These are phyloP conservation scores for Codiaeum variegatum DNA, from an alignment of 441 rosid genomes.

Conservation along the genomic window DNA sequence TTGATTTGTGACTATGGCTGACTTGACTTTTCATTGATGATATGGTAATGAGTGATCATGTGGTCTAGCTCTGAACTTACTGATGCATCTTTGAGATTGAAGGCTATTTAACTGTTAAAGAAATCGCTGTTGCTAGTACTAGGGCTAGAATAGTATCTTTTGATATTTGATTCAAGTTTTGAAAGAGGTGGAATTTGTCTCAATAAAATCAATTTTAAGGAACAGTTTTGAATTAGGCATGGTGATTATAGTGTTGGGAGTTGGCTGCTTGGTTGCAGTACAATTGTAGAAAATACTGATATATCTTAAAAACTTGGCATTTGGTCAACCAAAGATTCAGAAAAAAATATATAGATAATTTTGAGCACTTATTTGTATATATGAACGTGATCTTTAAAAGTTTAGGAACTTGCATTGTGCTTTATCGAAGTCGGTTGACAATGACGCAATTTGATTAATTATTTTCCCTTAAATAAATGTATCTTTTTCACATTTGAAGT, in stretches of 20 bases:
- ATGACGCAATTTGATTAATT: not conserved
- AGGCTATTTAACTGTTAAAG: not conserved
- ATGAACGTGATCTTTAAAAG: not conserved
- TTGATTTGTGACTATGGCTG: not conserved
- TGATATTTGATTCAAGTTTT: not conserved
- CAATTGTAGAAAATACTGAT: not conserved
- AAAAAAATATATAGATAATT: not conserved
- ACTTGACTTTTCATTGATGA: not conserved
- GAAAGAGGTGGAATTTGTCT: not conserved
- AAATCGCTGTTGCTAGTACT: not conserved
- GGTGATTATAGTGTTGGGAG: not conserved
- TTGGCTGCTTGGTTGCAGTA: not conserved
- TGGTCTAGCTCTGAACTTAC: not conserved
- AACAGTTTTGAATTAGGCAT: not conserved
- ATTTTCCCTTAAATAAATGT: not conserved
- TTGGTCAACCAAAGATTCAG: conserved; percentile 5
- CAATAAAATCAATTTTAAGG: not conserved
- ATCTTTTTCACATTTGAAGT: conserved; percentile 5
- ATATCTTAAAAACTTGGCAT: not conserved
- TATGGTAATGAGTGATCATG: not conserved
- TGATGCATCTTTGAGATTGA: not conserved
- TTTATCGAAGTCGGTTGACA: not conserved
- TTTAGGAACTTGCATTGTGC: conserved; percentile 8
- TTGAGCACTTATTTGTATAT: not conserved
- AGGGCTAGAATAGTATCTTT: not conserved